phyloP scores from a whole-genome alignment of 768 basidiomycete species.

The Rhizopogon rudus region DNA sequence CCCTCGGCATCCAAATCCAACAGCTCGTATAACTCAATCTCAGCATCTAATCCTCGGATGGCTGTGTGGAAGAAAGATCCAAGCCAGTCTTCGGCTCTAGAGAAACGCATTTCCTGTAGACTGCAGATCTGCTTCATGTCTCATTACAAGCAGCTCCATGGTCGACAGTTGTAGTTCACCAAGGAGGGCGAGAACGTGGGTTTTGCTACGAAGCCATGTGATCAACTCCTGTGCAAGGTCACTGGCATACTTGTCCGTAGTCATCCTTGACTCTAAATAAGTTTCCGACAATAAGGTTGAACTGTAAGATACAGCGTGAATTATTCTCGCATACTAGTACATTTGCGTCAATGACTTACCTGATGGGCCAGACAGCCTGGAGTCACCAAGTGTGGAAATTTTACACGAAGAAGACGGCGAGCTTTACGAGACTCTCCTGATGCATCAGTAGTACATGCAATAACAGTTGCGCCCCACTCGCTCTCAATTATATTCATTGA shows the following conservation, averaged over 20 bases:
- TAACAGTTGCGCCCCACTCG: conserved; percentile 19
- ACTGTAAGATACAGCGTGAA: conserved; percentile 17
- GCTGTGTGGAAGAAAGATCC: background rate
- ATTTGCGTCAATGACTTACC: conserved; percentile 15
- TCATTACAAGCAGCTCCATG: background rate
- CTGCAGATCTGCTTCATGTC: no score
- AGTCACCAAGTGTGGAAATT: conserved; percentile 21
- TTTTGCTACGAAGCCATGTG: conserved; percentile 33
- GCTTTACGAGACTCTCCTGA: conserved; percentile 30
- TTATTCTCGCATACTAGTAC: background rate
- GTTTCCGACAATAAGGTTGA: conserved; percentile 36
- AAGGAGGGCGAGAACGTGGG: conserved; percentile 25
- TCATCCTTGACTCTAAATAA: conserved; percentile 26
- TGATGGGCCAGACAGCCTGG: conserved; percentile 35
- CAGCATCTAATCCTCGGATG: background rate
- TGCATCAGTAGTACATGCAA: conserved; percentile 28
- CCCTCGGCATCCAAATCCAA: conserved; percentile 1
- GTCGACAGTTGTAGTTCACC: conserved; percentile 13
- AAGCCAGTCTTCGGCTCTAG: background rate
- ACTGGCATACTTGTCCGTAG: conserved; percentile 15
- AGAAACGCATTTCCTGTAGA: background rate
- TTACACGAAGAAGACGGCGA: conserved; percentile 6
- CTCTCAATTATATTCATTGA: conserved; percentile 14
- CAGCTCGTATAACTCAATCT: conserved; percentile 1
- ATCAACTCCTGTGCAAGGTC: conserved; percentile 29